Evolutionary conservation across 176 grass and related monocot species (phyloP).

Genomic region (Rhynchospora pubera): DNA sequence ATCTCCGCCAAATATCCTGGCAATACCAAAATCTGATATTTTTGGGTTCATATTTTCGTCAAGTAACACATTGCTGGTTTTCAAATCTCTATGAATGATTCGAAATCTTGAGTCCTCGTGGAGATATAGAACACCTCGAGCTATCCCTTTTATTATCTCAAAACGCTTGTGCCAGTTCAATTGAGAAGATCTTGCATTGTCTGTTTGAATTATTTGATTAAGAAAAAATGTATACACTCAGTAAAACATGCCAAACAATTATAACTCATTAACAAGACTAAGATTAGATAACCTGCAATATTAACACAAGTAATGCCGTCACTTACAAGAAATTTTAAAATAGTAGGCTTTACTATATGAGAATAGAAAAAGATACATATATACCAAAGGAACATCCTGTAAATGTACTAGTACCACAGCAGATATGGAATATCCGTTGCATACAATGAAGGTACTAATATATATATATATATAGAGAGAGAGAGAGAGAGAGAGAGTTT

Average conservation of each 20-base stretch:
- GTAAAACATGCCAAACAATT: background rate
- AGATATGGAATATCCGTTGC: no score
- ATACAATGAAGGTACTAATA: background rate
- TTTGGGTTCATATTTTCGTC: slow-evolving; percentile 84
- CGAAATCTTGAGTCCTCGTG: slow-evolving; percentile 77
- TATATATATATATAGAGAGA: no score
- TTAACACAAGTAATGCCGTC: no score
- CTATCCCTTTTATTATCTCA: slow-evolving; percentile 68
- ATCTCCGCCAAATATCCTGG: slow-evolving; percentile 61
- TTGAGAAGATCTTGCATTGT: slow-evolving; percentile 30
- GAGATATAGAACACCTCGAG: slow-evolving; percentile 76
- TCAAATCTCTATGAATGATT: slow-evolving; percentile 89
- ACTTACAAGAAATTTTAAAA: no score
- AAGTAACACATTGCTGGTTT: slow-evolving; percentile 78
- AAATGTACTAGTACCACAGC: no score
- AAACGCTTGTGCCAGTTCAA: slow-evolving; percentile 57
- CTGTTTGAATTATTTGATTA: slow-evolving; percentile 27
- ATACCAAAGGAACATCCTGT: no score
- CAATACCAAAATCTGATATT: slow-evolving; percentile 86
- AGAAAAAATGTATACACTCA: background rate
- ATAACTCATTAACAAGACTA: no score
- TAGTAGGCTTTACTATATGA: no score
- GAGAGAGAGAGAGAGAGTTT: no score
- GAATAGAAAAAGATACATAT: no score
- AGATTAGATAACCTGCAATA: no score